Base-by-base conservation (phyloP, 1,284 basidiomycete species). In the Trichosporon sp. region DNA sequence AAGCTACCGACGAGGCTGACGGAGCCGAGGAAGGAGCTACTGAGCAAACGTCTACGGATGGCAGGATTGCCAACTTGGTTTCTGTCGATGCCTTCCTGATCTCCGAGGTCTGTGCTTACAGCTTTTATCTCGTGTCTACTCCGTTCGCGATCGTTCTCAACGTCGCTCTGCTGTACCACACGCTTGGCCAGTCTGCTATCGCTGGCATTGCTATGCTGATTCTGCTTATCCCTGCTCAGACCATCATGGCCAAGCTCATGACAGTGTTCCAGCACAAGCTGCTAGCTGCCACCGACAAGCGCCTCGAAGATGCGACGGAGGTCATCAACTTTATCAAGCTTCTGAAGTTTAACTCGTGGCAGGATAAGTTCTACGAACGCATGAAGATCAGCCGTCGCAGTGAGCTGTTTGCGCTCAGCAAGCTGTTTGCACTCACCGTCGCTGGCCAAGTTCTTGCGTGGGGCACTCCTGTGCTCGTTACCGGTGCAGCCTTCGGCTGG, bases 11-110 rank as follows among this genome's bases (percentile, higher is more conserved):
- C 4, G 67, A 53, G 38, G 31, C 4, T 27, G 62, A 32, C 21
- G 66, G 27, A 3, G 72, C 70, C 8, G 75, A 76, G 35, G 75
- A 75, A 15, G 51, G 62, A 1, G 77, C 78, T n/a, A 66, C 69
- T 3, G 67, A 68, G 2, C 64, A 74, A 25, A 75, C 76, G 1
- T 83, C 84, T 0, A 81, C 79, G 9, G 85, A 85, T 66, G 86
- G 86, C 44, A 85, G 86, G 75, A 85, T 88, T 62, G 81, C 84
- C 65, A 87, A 87, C 73, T 77, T 87, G 38, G 85, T 87, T 56
- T 83, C 84, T 1, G 84, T 86, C 42, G 87, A 87, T 75, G 85
- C 86, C 1, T 86, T 85, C 75, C 80, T 81, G 12, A 76, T 80
- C 60, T 76, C 76, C 15, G 77, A 82, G 68, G 76, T 80, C 38